These are phyloP conservation scores for Paratinospora sagittata DNA, from an alignment of 164 flowering plant genomes.

Conservation along the genomic window DNA sequence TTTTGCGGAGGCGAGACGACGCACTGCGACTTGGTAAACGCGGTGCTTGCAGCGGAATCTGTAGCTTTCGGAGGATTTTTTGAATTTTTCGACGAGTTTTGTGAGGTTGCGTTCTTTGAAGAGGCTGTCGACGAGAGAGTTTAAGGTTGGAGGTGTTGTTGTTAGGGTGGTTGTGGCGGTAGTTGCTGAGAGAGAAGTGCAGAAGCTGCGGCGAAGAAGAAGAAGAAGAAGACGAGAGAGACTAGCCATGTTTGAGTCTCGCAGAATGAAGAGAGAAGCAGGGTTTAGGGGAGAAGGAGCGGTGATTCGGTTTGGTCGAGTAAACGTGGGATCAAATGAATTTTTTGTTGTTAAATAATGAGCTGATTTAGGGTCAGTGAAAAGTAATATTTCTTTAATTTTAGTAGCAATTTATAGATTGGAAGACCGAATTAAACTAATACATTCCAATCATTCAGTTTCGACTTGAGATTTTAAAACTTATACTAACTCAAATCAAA, in stretches of 20 bases:
- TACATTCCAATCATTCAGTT: too few relatives aligned
- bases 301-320: too few relatives aligned
- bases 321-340: too few relatives aligned
- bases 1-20: conserved; percentile 33
- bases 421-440: too few relatives aligned
- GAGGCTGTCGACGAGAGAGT: conserved; percentile 14
- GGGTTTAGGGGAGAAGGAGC: background rate
- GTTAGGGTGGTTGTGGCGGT: background rate
- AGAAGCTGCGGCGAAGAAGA: conserved; percentile 13
- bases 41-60: conserved; percentile 30
- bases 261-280: background rate
- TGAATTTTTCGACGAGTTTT: conserved; percentile 39
- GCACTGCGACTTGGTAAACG: conserved; percentile 27
- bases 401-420: too few relatives aligned
- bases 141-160: background rate
- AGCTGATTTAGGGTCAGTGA: too few relatives aligned
- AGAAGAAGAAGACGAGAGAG: conserved; percentile 8
- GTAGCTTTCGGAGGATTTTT: conserved; percentile 24
- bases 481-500: too few relatives aligned
- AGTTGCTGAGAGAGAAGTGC: conserved; percentile 3
- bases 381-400: too few relatives aligned
- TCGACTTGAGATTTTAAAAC: too few relatives aligned
- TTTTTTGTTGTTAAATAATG: too few relatives aligned
- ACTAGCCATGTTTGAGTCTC: conserved; percentile 1
- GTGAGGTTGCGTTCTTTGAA: conserved; percentile 29